Evolutionary conservation across 768 basidiomycete genomes (phyloP).

Genomic region (Xerocomus potaroensis): DNA sequence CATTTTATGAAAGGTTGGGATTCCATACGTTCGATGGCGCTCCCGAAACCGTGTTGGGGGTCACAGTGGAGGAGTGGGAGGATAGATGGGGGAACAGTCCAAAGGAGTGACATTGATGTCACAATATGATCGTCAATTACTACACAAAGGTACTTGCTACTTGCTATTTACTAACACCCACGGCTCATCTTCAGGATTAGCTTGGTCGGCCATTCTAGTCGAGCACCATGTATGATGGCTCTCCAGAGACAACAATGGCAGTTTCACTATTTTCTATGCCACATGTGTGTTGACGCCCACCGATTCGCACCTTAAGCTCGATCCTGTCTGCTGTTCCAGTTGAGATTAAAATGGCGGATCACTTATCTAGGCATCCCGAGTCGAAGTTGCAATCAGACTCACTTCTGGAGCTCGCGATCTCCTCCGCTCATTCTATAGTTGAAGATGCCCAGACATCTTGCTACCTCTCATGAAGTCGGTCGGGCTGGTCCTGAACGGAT

Average conservation of each 20-base stretch:
- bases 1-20: conserved; percentile 60
- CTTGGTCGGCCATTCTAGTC: no score
- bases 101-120: conserved; percentile 1
- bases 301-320: no score
- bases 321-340: conserved; percentile 9
- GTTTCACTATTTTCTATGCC: no score
- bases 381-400: neutral
- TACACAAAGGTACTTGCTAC: no score
- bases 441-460: conserved; percentile 19
- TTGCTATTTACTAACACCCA: no score
- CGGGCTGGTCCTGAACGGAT: conserved; percentile 22
- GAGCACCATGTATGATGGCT: no score
- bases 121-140: no score
- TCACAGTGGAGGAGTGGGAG: conserved; percentile 43
- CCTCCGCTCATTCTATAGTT: conserved; percentile 5
- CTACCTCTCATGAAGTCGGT: conserved; percentile 1
- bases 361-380: conserved; percentile 8
- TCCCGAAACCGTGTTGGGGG: conserved; percentile 47
- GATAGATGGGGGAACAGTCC: conserved; percentile 3
- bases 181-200: no score
- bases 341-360: conserved; percentile 14
- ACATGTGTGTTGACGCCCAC: no score
- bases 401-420: conserved; percentile 7
- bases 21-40: conserved; percentile 56
- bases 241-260: no score